A percentile compares a stretch with the other conserved stretches of the same genome.
Evolutionary conservation across 2,329 filamentous ascomycete genomes (phyloP).

Genomic region (Botryosphaeria dothidea): DNA sequence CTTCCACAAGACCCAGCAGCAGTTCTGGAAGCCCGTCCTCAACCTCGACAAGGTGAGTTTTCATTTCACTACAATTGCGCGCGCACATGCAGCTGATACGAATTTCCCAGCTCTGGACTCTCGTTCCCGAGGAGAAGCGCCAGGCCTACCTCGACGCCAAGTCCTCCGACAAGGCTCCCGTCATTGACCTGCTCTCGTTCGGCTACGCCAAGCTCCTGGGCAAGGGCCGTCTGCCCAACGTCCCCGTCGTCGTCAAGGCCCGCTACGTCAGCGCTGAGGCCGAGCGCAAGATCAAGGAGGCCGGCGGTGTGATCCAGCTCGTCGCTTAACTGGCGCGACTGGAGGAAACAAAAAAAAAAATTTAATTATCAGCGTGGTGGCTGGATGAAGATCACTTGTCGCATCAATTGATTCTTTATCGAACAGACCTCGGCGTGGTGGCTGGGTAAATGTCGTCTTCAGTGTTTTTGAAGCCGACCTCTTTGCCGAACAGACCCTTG

Average conservation of each 20-base stretch:
- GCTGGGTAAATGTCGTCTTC: too few relatives aligned
- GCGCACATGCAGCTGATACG: background rate
- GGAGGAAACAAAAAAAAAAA: too few relatives aligned
- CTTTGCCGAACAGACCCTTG: too few relatives aligned
- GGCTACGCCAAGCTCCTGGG: constrained; percentile 99
- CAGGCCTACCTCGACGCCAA: constrained; percentile 81
- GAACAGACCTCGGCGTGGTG: too few relatives aligned
- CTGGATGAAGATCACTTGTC: too few relatives aligned
- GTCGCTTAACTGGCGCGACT: constrained; percentile 79
- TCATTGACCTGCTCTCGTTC: constrained; percentile 94
- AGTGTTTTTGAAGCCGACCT: too few relatives aligned
- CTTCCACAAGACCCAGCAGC: constrained; percentile 69
- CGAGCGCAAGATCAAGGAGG: constrained; percentile 97
- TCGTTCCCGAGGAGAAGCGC: constrained; percentile 89
- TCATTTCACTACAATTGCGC: background rate
- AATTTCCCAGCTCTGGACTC: constrained; percentile 74
- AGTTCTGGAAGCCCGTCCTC: constrained; percentile 98
- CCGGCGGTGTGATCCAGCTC: constrained; percentile 93
- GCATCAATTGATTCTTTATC: too few relatives aligned
- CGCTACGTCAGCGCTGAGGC: constrained; percentile 95
- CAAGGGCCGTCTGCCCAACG: constrained; percentile 92
- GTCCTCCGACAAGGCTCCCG: constrained; percentile 90
- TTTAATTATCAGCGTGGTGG: too few relatives aligned
- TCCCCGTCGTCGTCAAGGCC: constrained; percentile 92
- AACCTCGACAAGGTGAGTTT: constrained; percentile 78